A percentile compares a stretch with the other conserved stretches of the same genome.
phyloP scores from a whole-genome alignment of 202 grass and related monocot genomes.

The Eragrostis tef region DNA sequence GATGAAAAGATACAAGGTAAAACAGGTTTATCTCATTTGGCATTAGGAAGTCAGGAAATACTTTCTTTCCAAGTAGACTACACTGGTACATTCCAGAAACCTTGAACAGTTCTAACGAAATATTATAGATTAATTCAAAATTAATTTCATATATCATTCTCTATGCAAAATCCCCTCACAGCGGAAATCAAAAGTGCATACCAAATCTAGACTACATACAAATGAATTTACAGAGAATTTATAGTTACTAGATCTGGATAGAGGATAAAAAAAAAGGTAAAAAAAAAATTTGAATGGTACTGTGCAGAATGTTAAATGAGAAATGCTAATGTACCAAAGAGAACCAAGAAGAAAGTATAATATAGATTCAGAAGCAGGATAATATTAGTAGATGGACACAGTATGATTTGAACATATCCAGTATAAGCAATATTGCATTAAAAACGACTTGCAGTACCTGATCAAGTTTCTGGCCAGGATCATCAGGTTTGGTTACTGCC shows the following conservation, averaged over 20 bases:
- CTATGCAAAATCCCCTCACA: background rate
- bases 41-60: background rate
- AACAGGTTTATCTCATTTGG: constrained; percentile 32
- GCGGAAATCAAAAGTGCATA: background rate
- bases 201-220: constrained; percentile 12
- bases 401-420: constrained; percentile 29
- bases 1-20: constrained; percentile 24
- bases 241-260: constrained; percentile 6
- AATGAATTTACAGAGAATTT: background rate
- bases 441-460: constrained; percentile 57
- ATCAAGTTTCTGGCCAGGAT: constrained; percentile 75
- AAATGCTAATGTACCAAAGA: constrained; percentile 17
- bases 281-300: constrained; percentile 4
- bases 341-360: background rate
- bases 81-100: constrained; percentile 7
- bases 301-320: background rate
- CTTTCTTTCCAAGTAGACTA: constrained; percentile 19
- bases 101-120: constrained; percentile 17
- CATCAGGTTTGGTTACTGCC: constrained; percentile 67
- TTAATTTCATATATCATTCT: background rate
- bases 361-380: constrained; percentile 4
- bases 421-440: constrained; percentile 14
- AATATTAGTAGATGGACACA: constrained; percentile 1
- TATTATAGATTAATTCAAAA: constrained; percentile 10
- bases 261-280: background rate